These are phyloP conservation scores for Candida nanaspora DNA, from an alignment of 805 yeast genomes.

Conservation along the genomic window DNA sequence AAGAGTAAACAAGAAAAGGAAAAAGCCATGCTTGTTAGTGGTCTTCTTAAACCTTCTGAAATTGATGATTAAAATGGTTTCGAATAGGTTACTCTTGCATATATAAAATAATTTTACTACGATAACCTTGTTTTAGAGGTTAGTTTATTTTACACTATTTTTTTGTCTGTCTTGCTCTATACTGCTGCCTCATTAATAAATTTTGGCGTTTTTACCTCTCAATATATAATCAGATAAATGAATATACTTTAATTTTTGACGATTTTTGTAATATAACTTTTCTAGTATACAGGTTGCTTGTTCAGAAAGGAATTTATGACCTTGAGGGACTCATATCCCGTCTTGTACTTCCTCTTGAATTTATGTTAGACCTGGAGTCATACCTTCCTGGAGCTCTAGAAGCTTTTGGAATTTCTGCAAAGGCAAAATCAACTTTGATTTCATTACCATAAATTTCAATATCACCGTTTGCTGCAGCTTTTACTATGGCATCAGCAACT, in stretches of 20 bases:
- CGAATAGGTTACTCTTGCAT: not conserved
- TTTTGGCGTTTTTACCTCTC: not conserved
- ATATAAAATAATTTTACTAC: no score
- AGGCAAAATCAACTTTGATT: conserved; percentile 30
- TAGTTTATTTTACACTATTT: no score
- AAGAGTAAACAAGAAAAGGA: conserved; percentile 66
- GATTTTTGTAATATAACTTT: not conserved
- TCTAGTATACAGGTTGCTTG: not conserved
- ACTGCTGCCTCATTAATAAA: no score
- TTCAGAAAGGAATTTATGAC: not conserved
- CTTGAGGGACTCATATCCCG: not conserved
- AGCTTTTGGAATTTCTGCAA: conserved; percentile 18
- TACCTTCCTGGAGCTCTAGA: no score
- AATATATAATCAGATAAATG: not conserved
- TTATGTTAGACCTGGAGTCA: no score
- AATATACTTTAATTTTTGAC: not conserved
- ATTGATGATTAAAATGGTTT: conserved; percentile 53
- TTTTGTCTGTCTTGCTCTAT: no score
- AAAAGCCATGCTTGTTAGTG: conserved; percentile 83
- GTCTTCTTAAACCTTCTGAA: conserved; percentile 89
- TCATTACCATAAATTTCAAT: conserved; percentile 27
- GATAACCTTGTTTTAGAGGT: no score
- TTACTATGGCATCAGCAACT: conserved; percentile 29
- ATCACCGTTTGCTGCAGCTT: conserved; percentile 17
- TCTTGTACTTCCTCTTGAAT: not conserved